These are phyloP conservation scores for Solanum hybrid DNA, from an alignment of 305 asterid species.

Conservation along the genomic window DNA sequence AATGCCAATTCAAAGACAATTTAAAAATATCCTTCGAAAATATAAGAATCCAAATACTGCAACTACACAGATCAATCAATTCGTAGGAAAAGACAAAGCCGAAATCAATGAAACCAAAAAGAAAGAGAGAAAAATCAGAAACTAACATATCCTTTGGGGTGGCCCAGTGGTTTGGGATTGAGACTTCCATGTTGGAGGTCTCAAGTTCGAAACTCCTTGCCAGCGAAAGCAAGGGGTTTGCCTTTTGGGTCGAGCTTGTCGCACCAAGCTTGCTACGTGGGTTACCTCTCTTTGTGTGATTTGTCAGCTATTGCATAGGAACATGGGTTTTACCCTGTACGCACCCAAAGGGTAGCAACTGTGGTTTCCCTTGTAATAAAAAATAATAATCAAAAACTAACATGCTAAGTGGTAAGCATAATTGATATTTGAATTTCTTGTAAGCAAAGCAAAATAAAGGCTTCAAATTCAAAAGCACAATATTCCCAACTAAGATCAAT, in stretches of 20 bases:
- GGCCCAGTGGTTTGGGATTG: neutral
- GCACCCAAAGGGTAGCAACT: neutral
- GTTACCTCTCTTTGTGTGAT: neutral
- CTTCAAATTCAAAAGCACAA: neutral
- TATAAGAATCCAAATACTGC: neutral
- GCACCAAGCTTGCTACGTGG: neutral
- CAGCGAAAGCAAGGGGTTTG: neutral
- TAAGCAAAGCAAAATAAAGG: neutral
- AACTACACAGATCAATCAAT: neutral
- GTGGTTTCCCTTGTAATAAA: neutral
- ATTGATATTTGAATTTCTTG: neutral
- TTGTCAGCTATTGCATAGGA: neutral
- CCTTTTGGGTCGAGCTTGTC: neutral
- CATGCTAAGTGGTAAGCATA: neutral
- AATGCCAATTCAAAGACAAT: neutral
- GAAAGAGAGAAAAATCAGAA: neutral
- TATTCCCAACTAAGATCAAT: neutral
- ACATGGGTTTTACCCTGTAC: neutral
- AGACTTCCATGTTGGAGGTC: neutral
- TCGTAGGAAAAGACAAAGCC: neutral
- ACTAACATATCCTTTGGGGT: neutral
- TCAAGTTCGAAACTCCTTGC: neutral
- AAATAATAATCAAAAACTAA: neutral
- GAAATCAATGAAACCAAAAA: neutral
- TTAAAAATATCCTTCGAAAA: neutral